Base-by-base conservation (phyloP, 2,329 filamentous ascomycete species). In the Fusarium nisikadoi region DNA sequence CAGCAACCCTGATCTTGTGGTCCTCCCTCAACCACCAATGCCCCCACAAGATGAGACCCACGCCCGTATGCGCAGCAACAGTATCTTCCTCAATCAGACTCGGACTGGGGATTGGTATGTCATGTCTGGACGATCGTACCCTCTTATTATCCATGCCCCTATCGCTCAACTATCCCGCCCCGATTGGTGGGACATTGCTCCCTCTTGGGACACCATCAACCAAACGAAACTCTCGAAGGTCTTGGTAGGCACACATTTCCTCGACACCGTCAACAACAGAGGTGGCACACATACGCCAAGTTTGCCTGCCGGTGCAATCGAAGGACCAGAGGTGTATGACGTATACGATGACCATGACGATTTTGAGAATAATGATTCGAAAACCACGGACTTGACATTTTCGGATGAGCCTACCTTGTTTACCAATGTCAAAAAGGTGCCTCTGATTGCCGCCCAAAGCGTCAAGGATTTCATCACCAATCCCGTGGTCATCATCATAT, bases 31-130 rank as follows among this genome's bases (percentile, higher is more conserved):
- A 78, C 96, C 96, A 1, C 85, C 90, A 27, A 90, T 93, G 75
- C 91, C 88, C 4, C 80, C 84, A 7, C 82, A 84, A 23, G 85
- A 89, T 56, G 83, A 86, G n/a, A 80, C 83, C 5, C 82, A 83
- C 20, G 83, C 83, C 31, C 84, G 86, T 39, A 85, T 88, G 50
- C 86, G 91, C 36, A 87, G 86, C 70, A 87, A 88, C 68, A 90
- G 89, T 62, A 90, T 98, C 2, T 97, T 96, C 78, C 87, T 98
- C 65, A 97, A 98, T 79, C 92, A 92, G 74, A 98, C 95, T 4
- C 89, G 93, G 62, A 85, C 86, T n/a, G 95, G 95, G 35, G 93
- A 93, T 68, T 98, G 95, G 94, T 99, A 95, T 80, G 96, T 95
- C 36, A 88, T 98, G 82, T 98, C 95, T 3, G 95, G 97, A 64